Evolutionary conservation across 2,329 filamentous ascomycete species (phyloP).

Genomic region (Trichoderma harzianum): DNA sequence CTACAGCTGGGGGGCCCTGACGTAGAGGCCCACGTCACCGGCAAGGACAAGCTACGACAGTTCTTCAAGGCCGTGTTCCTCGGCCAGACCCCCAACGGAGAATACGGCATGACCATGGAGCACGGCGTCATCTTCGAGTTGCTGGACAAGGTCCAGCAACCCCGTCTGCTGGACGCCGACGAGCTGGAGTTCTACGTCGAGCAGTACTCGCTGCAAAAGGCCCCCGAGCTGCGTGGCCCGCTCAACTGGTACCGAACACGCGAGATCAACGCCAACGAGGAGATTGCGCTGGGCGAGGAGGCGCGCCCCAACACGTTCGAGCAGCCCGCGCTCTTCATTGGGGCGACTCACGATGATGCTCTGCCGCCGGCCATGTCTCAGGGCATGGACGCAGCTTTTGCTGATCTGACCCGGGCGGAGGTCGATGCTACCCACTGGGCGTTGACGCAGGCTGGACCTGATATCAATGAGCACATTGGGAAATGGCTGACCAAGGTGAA

Average conservation of each 20-base stretch:
- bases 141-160: constrained; percentile 53
- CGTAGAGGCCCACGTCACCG: constrained; percentile 56
- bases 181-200: constrained; percentile 75
- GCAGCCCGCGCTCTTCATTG: constrained; percentile 70
- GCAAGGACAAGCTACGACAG: constrained; percentile 60
- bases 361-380: constrained; percentile 68
- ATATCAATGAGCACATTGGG: constrained; percentile 66
- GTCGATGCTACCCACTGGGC: constrained; percentile 79
- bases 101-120: constrained; percentile 55
- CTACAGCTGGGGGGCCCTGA: constrained; percentile 70
- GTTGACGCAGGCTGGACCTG: constrained; percentile 66
- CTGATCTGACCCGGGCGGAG: constrained; percentile 60
- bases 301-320: constrained; percentile 45
- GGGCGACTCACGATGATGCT: constrained; percentile 67
- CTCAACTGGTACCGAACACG: constrained; percentile 85
- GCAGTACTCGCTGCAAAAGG: constrained; percentile 60
- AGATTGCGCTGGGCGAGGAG: constrained; percentile 58
- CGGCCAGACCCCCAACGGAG: constrained; percentile 54
- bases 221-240: constrained; percentile 67
- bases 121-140: constrained; percentile 64
- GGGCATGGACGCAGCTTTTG: constrained; percentile 67
- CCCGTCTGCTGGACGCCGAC: constrained; percentile 60
- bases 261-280: constrained; percentile 73
- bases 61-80: constrained; percentile 73
- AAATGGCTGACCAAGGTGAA: constrained; percentile 57